These are phyloP conservation scores for Chaetomiaceae sp. DNA, from an alignment of 2,329 filamentous ascomycete species.

Conservation along the genomic window DNA sequence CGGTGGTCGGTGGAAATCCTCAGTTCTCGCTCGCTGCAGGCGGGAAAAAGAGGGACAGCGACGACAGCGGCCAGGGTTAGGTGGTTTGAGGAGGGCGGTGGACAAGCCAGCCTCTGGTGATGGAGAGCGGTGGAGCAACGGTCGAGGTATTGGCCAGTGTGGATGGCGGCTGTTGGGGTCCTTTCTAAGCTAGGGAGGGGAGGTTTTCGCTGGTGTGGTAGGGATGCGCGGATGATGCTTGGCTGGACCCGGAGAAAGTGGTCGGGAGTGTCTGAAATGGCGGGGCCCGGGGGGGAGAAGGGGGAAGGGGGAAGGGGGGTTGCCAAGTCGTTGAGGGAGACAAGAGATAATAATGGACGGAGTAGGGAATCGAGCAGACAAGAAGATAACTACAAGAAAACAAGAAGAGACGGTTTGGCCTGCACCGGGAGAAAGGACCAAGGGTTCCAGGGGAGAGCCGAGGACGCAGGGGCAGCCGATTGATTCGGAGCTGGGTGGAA, in stretches of 20 bases:
- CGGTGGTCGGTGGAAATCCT: slow-evolving; percentile 11
- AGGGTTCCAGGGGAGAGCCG: not conserved
- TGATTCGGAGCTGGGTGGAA: not conserved
- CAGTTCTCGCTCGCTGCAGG: slow-evolving; percentile 8
- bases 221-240: slow-evolving; percentile 5
- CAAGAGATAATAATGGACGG: too few species aligned
- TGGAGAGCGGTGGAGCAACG: slow-evolving; percentile 21
- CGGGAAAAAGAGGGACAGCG: slow-evolving; percentile 12
- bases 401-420: not conserved
- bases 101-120: slow-evolving; percentile 17
- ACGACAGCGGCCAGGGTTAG: slow-evolving; percentile 4
- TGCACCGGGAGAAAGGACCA: slow-evolving; percentile 3
- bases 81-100: slow-evolving; percentile 13
- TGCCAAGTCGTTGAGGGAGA: not conserved
- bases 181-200: slow-evolving; percentile 3
- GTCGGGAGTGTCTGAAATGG: not conserved
- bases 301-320: not conserved
- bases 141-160: slow-evolving; percentile 2
- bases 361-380: too few species aligned
- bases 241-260: slow-evolving; percentile 1
- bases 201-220: slow-evolving; percentile 8
- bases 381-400: too few species aligned
- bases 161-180: slow-evolving; percentile 16
- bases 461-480: slow-evolving; percentile 9
- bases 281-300: not conserved